A percentile compares a stretch with the other conserved stretches of the same genome.
phyloP scores from a whole-genome alignment of 2,329 filamentous ascomycete genomes.

The Anisogramma anomala region DNA sequence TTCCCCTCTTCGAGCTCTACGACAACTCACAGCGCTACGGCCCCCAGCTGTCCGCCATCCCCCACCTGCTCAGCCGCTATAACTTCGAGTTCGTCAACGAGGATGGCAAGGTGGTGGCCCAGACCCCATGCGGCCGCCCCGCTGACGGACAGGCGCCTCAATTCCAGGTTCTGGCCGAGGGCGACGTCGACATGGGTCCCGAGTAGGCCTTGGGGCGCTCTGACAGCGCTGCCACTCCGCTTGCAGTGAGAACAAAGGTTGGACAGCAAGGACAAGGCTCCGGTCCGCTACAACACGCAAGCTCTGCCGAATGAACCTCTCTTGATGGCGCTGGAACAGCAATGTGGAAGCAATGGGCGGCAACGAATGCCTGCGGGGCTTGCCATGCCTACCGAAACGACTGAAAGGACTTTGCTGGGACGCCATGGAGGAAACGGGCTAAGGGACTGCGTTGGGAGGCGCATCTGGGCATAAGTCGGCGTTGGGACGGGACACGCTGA shows the following conservation, averaged over 20 bases:
- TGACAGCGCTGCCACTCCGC: neutral
- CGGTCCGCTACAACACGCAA: too few relatives aligned
- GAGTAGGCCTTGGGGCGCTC: slow-evolving; percentile 1
- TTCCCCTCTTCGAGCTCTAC: slow-evolving; percentile 94
- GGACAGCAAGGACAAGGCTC: too few relatives aligned
- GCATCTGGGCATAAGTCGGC: neutral
- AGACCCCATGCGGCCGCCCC: slow-evolving; percentile 60
- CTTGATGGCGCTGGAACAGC: too few relatives aligned
- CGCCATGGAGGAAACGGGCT: neutral
- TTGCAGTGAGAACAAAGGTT: too few relatives aligned
- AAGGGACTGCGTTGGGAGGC: neutral
- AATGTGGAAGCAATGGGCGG: too few relatives aligned
- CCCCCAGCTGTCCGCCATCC: slow-evolving; percentile 90
- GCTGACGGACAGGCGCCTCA: slow-evolving; percentile 49
- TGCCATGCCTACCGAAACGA: too few relatives aligned
- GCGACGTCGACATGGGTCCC: slow-evolving; percentile 48
- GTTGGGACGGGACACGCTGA: neutral
- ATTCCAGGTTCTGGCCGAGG: slow-evolving; percentile 54
- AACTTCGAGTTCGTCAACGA: slow-evolving; percentile 98
- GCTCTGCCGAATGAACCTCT: too few relatives aligned
- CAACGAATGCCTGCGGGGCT: too few relatives aligned
- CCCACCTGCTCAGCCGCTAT: slow-evolving; percentile 85
- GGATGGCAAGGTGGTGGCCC: slow-evolving; percentile 72
- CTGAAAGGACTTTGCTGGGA: neutral
- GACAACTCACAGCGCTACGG: slow-evolving; percentile 94